Evolutionary conservation across 164 flowering plant species (phyloP).

Genomic region (Cinnamomum chago): DNA sequence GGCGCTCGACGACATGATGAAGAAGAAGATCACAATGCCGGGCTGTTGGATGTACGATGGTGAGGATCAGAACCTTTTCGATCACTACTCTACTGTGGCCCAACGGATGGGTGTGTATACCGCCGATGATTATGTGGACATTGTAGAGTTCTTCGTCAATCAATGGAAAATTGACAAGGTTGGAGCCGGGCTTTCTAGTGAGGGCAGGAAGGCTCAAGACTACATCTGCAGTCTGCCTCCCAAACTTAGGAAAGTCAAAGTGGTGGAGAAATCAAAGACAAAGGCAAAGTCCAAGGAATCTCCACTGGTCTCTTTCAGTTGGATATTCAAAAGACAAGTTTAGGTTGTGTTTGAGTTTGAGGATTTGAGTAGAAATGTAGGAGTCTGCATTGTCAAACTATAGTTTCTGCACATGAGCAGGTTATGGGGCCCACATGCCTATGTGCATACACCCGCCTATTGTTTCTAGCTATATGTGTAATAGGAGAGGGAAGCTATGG

Average conservation of each 20-base stretch:
- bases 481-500: too few relatives aligned
- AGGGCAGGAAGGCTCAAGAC: conserved; percentile 21
- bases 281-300: conserved; percentile 4
- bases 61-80: conserved; percentile 16
- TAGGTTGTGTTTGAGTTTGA: too few relatives aligned
- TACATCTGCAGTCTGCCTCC: conserved; percentile 14
- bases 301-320: conserved; percentile 17
- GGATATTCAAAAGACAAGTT: conserved; percentile 10
- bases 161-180: conserved; percentile 20
- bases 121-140: too few relatives aligned
- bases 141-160: conserved; percentile 12
- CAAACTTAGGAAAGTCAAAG: conserved; percentile 10
- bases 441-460: too few relatives aligned
- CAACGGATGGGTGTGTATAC: conserved; percentile 19
- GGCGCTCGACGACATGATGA: too few relatives aligned
- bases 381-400: too few relatives aligned
- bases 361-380: too few relatives aligned
- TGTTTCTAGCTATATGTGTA: too few relatives aligned
- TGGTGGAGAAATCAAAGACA: conserved; percentile 13
- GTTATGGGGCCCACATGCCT: too few relatives aligned
- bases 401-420: too few relatives aligned
- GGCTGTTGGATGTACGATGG: too few relatives aligned
- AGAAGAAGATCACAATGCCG: too few relatives aligned
- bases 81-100: conserved; percentile 18
- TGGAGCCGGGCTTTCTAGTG: conserved; percentile 10